phyloP scores from a whole-genome alignment of 805 yeast species.

The Aciculoconidium aculeatum region DNA sequence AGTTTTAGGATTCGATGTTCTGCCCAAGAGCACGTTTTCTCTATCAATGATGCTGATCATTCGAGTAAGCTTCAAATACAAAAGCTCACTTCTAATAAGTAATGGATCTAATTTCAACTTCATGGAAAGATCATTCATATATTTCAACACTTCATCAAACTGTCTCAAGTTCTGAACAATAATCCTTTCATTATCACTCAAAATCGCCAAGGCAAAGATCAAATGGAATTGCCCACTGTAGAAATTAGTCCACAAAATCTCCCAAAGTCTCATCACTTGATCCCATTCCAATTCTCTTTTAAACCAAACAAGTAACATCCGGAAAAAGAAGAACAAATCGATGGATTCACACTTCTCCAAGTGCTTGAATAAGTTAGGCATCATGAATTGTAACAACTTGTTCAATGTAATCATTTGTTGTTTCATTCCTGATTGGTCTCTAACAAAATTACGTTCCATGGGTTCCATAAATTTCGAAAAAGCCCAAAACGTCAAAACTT shows the following conservation, averaged over 20 bases:
- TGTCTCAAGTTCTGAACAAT: slow-evolving; percentile 66
- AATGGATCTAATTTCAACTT: slow-evolving; percentile 70
- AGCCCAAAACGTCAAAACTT: slow-evolving; percentile 80
- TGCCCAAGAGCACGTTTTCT: slow-evolving; percentile 20
- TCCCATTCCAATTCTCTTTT: slow-evolving; percentile 84
- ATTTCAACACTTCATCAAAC: slow-evolving; percentile 89
- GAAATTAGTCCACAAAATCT: slow-evolving; percentile 82
- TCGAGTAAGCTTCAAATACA: slow-evolving; percentile 74
- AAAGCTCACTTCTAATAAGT: slow-evolving; percentile 75
- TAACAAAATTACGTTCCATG: slow-evolving; percentile 89
- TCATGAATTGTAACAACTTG: slow-evolving; percentile 82
- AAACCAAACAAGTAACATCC: slow-evolving; percentile 94
- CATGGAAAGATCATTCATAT: slow-evolving; percentile 84
- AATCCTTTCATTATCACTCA: slow-evolving; percentile 78
- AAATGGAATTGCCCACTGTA: slow-evolving; percentile 83
- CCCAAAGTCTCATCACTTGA: slow-evolving; percentile 83
- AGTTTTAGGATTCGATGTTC: slow-evolving; percentile 8
- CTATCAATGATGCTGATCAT: slow-evolving; percentile 76
- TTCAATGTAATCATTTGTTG: slow-evolving; percentile 79
- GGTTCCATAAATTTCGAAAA: slow-evolving; percentile 84
- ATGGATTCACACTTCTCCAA: slow-evolving; percentile 82
- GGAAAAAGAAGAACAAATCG: slow-evolving; percentile 86
- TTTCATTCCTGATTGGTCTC: slow-evolving; percentile 92
- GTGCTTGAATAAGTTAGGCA: slow-evolving; percentile 79
- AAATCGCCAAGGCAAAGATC: slow-evolving; percentile 81